phyloP scores from a whole-genome alignment of 1,284 basidiomycete genomes.

The Cryptococcus sp. region DNA sequence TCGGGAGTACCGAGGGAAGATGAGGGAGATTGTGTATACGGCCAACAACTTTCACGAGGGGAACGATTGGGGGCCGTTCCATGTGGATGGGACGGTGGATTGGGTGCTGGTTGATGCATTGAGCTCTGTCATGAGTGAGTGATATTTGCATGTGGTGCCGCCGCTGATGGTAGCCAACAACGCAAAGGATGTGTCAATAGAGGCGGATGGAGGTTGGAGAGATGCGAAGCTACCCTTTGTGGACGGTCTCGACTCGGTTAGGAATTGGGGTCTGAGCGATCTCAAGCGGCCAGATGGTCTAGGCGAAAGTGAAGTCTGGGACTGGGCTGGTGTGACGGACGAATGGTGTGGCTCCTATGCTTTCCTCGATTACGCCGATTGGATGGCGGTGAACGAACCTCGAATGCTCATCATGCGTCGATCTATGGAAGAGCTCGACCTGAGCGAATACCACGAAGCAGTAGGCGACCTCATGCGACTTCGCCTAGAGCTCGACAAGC shows the following conservation, averaged over 20 bases:
- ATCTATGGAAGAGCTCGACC: constrained; percentile 18
- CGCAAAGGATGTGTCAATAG: constrained; percentile 22
- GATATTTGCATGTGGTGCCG: background rate
- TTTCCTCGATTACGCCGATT: constrained; percentile 43
- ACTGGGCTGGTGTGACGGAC: constrained; percentile 39
- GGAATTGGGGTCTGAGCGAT: constrained; percentile 26
- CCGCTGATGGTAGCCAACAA: constrained; percentile 26
- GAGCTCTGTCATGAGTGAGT: constrained; percentile 40
- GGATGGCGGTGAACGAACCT: constrained; percentile 37
- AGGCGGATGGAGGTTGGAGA: constrained; percentile 28
- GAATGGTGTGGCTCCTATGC: constrained; percentile 40
- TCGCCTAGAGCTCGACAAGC: constrained; percentile 15
- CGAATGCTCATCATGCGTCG: constrained; percentile 15
- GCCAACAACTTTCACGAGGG: constrained; percentile 19
- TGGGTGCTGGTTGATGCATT: constrained; percentile 38
- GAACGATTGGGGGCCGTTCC: constrained; percentile 39
- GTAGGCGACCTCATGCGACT: constrained; percentile 38
- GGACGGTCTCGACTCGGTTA: constrained; percentile 24
- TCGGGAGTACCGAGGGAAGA: constrained; percentile 24
- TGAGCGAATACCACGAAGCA: constrained; percentile 34
- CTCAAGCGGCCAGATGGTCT: constrained; percentile 21
- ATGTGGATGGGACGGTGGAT: constrained; percentile 31
- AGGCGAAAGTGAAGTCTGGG: constrained; percentile 23
- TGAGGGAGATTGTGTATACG: constrained; percentile 33
- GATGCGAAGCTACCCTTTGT: constrained; percentile 21